Conservation (phyloP, 2,329 filamentous ascomycete genomes). For the Rhynchosporium agropyri region DNA sequence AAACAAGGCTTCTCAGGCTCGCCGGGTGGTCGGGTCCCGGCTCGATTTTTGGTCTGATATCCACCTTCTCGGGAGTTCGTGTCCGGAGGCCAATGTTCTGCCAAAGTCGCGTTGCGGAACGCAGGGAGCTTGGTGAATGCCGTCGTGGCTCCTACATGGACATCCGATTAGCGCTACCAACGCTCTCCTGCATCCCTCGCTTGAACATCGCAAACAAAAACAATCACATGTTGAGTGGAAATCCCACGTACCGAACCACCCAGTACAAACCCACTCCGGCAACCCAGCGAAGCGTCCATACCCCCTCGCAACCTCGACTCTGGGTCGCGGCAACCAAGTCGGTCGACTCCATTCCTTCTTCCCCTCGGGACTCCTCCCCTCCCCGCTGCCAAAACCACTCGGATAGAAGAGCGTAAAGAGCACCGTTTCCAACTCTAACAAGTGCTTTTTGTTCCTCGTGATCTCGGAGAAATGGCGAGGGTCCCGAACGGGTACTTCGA, state of each 20-base stretch:
- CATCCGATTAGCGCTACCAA: too few species aligned
- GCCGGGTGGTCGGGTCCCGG: constrained; percentile 46
- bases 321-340: constrained; percentile 64
- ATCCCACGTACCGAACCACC: constrained; percentile 50
- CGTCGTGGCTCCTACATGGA: constrained; percentile 47
- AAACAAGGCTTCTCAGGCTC: constrained; percentile 52
- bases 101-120: constrained; percentile 61
- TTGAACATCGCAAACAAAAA: neutral
- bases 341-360: constrained; percentile 53
- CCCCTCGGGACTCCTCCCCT: constrained; percentile 45
- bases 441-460: constrained; percentile 49
- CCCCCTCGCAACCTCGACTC: constrained; percentile 57
- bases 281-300: constrained; percentile 64
- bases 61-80: constrained; percentile 43
- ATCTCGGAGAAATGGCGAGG: constrained; percentile 54
- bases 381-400: constrained; percentile 49
- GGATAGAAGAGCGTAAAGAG: constrained; percentile 70
- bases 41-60: constrained; percentile 46
- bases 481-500: constrained; percentile 53
- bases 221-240: neutral
- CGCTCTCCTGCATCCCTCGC: too few species aligned
- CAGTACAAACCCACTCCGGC: constrained; percentile 51
- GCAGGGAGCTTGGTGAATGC: constrained; percentile 68
- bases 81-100: constrained; percentile 56
- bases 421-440: constrained; percentile 60